Evolutionary conservation across 1,284 basidiomycete species (phyloP), one percentile per base, ranked within the genome.

Genomic region (Pascua sp.): DNA sequence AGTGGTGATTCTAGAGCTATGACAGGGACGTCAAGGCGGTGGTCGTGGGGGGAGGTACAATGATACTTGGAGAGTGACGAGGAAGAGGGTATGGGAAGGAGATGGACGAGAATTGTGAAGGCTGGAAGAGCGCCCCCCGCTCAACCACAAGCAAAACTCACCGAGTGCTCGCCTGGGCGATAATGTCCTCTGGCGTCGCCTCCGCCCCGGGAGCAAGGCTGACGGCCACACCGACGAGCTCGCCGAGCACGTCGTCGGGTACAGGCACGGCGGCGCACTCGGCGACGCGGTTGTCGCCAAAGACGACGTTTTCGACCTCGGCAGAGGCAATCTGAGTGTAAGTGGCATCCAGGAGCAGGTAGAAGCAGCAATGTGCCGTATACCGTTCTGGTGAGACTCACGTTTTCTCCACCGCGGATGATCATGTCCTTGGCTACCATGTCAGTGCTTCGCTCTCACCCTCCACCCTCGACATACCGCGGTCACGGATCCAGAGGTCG

Each of bases 361-460:
- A 7, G 24, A 32, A 32, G 7, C 3, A 32, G 24, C 4, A 7
- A 32, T 32, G 24, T 3, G 24, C 24, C 24, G 7, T 32, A 2
- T n/a, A 3, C 4, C 4, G 8, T 9, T 16, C 11, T 8, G 18
- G 16, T 15, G 36, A 7, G 4, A 41, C 54, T 49, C 24, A 56
- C 55, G 53, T 76, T 76, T 59, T 76, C 73, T 1, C 73, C 73
- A 17, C 73, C 73, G 4, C 73, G 71, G 36, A 76, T 73, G 49
- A 76, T 76, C 53, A 76, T 68, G 51, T 61, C 60, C 60, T 61
- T 61, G 39, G 59, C 59, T 47, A 11, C 42, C 9, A 0, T 4
- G 42, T 42, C 15, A 42, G 40, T 36, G 8, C 10, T 50, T 32
- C 3, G 8, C 1, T n/a, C 24, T 32, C 24, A 32, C 24, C 7